Conservation (phyloP, 2,329 filamentous ascomycete species). For the Cladosporium sp. region DNA sequence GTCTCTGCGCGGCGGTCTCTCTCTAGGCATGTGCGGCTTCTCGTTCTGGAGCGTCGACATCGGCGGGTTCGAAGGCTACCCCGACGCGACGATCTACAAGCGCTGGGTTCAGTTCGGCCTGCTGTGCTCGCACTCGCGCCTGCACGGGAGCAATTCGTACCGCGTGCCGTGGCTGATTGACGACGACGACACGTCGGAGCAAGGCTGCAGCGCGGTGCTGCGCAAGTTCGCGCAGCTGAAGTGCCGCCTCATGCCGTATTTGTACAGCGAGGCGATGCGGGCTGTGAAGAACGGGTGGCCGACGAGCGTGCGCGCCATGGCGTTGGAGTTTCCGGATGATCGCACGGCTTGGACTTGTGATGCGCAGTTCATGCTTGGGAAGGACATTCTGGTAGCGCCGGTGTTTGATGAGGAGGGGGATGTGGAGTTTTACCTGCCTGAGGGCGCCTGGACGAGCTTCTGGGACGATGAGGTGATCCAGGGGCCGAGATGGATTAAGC, state of each 20-base stretch:
- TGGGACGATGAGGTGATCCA: conserved; percentile 39
- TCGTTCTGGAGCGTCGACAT: conserved; percentile 69
- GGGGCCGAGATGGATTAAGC: conserved; percentile 43
- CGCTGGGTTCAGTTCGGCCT: conserved; percentile 75
- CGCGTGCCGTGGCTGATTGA: conserved; percentile 74
- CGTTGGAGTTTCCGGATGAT: conserved; percentile 68
- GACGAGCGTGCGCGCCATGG: conserved; percentile 58
- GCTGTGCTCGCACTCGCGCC: conserved; percentile 64
- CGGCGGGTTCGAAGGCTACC: conserved; percentile 66
- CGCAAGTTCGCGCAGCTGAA: conserved; percentile 51
- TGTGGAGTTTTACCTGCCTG: conserved; percentile 63
- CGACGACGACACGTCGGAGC: conserved; percentile 49
- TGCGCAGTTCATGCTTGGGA: conserved; percentile 70
- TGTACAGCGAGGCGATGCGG: conserved; percentile 50
- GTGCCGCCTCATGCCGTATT: conserved; percentile 55
- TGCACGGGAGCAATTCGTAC: conserved; percentile 67
- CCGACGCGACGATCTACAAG: conserved; percentile 64
- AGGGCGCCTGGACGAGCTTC: conserved; percentile 49
- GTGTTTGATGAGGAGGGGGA: conserved; percentile 60
- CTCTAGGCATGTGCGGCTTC: conserved; percentile 60
- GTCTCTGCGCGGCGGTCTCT: conserved; percentile 62
- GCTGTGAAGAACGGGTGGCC: conserved; percentile 54
- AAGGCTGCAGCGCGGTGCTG: conserved; percentile 51
- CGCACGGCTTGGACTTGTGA: conserved; percentile 65
- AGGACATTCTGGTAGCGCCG: conserved; percentile 59